Base-by-base conservation (phyloP, 139 green algal species). In the Diplosphaera chodatii region DNA sequence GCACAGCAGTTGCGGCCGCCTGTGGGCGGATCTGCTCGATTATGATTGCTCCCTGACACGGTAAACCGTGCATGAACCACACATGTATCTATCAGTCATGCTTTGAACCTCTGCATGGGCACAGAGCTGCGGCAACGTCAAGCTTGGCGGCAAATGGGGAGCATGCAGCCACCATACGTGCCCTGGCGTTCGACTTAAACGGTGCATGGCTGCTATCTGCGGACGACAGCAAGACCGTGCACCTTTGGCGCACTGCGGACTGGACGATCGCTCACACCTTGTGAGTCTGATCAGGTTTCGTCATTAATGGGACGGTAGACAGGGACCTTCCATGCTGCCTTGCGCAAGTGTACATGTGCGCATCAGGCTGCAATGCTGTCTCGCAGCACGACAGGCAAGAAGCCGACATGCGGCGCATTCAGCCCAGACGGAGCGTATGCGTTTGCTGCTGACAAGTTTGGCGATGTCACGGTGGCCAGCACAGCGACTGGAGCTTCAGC, bases 391-490 rank as follows among this genome's bases (percentile, higher is more conserved):
- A 70, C 76, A 16, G 74, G 78, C 55, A 97, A 97, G 68, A 93
- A 92, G 73, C 55, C 88, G 18, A 89, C 75, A 3, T 79, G 82
- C 4, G 78, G 76, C 4, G 62, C 77, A 4, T 93, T 97, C 74
- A 91, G 71, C 25, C 34, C 30, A 16, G 72, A 86, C 55, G 73
- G 77, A 32, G 25, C 8, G 1, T 71, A 86, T 66, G 67, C 88
- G 3, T 68, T 92, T 8, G 89, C 87, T 29, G 83, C 83, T 15
- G 91, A 97, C 78, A 94, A 96, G 76, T 97, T 91, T 78, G 91
- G 91, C 0, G 89, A 96, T 55, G 84, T 97, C 22, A 64, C 80
- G 0, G 77, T 87, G 34, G 76, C 75, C n/a, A n/a, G 66, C 22
- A 69, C 70, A 74, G 59, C 59, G 3, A 32, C 4, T 32, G 59